Base-by-base conservation (phyloP, 768 basidiomycete genomes). In the Mycena chlorophos region DNA sequence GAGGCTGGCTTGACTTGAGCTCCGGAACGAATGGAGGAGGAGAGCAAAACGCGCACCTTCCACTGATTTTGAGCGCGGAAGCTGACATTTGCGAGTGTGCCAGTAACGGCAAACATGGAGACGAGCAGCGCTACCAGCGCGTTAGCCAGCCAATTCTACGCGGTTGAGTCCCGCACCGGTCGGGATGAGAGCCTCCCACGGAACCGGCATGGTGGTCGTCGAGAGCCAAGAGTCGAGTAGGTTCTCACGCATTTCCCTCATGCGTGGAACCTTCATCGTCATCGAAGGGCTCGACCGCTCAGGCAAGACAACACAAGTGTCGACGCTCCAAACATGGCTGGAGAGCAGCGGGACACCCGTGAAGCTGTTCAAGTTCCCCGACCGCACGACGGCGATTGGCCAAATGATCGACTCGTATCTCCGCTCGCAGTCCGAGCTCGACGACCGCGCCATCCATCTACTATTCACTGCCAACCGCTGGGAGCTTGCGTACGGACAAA, bases 391-490 rank as follows among this genome's bases (percentile, higher is more conserved):
- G 2, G 69, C 90, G 2, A 95, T 93, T 51, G 96, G 96, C 2
- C 78, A 86, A 63, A 91, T 94, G 86, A 98, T 99, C 64, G 88
- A 98, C 71, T 80, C 87, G 25, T 99, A 98, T 70, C 78, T 99
- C 52, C 85, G 84, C 45, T 89, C 89, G 14, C 71, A 90, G 49
- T 80, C 88, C 14, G 92, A 98, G 14, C 79, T 99, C 48, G 94
- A 96, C 69, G 94, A 98, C 73, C 88, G 78, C 57, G 90, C 87
- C 2, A 86, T 98, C 47, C 96, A 98, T 68, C 83, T 98, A 3
- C 81, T 99, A 53, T 98, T 99, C 77, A 88, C 93, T 40, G 97
- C 95, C 2, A 99, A 99, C 68, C 82, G 96, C 30, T 98, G 97
- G 97, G 95, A 98, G 68, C 82, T 89, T 58, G 87, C 88, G 91